Evolutionary conservation across 495 filamentous ascomycete species (phyloP).

Genomic region (Tuber indicum): DNA sequence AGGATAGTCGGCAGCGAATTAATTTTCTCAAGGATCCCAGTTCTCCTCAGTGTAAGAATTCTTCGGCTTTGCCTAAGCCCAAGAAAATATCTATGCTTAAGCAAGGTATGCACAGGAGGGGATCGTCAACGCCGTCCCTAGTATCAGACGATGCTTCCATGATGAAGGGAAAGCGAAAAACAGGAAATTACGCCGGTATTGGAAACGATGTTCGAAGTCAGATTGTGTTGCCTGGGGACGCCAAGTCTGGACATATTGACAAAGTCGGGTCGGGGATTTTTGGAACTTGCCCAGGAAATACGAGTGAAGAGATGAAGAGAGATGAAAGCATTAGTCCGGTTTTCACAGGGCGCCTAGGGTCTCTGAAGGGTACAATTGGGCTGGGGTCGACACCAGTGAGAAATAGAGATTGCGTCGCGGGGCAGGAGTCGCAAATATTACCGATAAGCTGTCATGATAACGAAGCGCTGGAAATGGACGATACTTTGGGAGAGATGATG

Average conservation of each 20-base stretch:
- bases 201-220: slow-evolving; percentile 5
- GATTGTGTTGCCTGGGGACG: not conserved
- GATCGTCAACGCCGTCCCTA: not conserved
- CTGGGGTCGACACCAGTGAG: slow-evolving; percentile 9
- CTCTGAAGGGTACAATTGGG: slow-evolving; percentile 22
- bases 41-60: not conserved
- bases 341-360: slow-evolving; percentile 21
- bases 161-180: slow-evolving; percentile 21
- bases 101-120: not conserved
- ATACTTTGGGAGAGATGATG: slow-evolving; percentile 22
- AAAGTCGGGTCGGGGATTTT: slow-evolving; percentile 11
- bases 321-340: slow-evolving; percentile 31
- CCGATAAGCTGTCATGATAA: not conserved
- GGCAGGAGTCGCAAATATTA: slow-evolving; percentile 18
- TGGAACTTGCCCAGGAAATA: slow-evolving; percentile 23
- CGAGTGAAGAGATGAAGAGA: slow-evolving; percentile 18
- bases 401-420: slow-evolving; percentile 16
- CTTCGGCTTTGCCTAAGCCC: not conserved
- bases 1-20: not conserved
- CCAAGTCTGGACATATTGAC: slow-evolving; percentile 4
- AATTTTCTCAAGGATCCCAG: not conserved
- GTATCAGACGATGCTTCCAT: not conserved
- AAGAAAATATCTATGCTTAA: not conserved
- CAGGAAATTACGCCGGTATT: slow-evolving; percentile 15
- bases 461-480: slow-evolving; percentile 21